Conservation (phyloP, 768 basidiomycete species). For the Lentinula raphanica region DNA sequence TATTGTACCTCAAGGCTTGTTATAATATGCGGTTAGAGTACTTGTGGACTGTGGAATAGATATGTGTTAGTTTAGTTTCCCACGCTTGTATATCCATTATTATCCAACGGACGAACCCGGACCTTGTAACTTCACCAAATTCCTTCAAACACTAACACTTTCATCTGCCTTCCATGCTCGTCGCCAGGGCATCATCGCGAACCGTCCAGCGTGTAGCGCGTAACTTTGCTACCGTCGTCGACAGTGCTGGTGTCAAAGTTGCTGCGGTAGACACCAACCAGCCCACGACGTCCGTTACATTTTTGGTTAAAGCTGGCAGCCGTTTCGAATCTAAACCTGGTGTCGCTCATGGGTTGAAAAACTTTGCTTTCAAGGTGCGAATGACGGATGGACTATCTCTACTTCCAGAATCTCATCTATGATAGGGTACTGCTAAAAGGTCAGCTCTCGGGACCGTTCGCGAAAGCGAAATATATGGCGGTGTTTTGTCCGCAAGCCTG, state of each 20-base stretch:
- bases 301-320: conserved; percentile 90
- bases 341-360: conserved; percentile 91
- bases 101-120: conserved; percentile 2
- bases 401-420: conserved; percentile 7
- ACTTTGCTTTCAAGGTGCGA: conserved; percentile 97
- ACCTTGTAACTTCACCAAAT: conserved; percentile 12
- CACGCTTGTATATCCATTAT: not conserved
- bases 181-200: conserved; percentile 57
- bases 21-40: too few relatives aligned
- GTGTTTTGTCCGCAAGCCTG: conserved; percentile 79
- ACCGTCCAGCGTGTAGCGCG: conserved; percentile 51
- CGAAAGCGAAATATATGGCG: conserved; percentile 91
- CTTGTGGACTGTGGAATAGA: not conserved
- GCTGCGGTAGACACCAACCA: conserved; percentile 79
- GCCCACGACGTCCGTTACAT: conserved; percentile 80
- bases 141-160: conserved; percentile 26
- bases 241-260: conserved; percentile 78
- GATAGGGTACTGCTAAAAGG: conserved; percentile 77
- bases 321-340: conserved; percentile 86
- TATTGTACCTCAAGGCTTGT: too few relatives aligned
- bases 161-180: conserved; percentile 56
- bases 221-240: conserved; percentile 79
- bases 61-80: not conserved
- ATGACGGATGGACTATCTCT: not conserved
- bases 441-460: conserved; percentile 88